phyloP scores from a whole-genome alignment of 2,329 filamentous ascomycete species.

The Phyllachora maydis region DNA sequence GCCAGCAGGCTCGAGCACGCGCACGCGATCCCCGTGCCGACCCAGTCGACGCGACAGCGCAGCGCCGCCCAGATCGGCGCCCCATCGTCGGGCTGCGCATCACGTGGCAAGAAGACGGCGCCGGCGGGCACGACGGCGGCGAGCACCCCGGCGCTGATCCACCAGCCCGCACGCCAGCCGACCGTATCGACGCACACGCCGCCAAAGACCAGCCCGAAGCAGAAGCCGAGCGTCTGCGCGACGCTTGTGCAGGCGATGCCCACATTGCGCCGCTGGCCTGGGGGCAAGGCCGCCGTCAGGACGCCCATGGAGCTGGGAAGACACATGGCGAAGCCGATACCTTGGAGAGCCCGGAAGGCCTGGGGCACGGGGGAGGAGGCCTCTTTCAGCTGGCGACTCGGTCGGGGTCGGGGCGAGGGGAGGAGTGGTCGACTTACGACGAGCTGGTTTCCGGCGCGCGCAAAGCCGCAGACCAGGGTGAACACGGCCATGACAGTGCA shows the following conservation, averaged over 20 bases:
- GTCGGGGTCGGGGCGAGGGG: too few relatives aligned
- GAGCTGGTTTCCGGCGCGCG: neutral
- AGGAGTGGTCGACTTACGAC: too few relatives aligned
- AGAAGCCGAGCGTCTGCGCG: slow-evolving; percentile 25
- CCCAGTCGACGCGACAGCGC: too few relatives aligned
- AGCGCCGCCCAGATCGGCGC: too few relatives aligned
- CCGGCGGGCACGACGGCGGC: neutral
- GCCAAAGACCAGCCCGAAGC: slow-evolving; percentile 24
- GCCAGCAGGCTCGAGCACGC: too few relatives aligned
- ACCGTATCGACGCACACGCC: slow-evolving; percentile 8
- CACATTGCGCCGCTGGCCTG: slow-evolving; percentile 15
- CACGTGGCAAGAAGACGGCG: slow-evolving; percentile 1
- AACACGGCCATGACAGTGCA: neutral
- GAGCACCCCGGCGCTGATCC: too few relatives aligned
- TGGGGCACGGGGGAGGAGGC: too few relatives aligned
- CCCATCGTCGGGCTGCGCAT: too few relatives aligned
- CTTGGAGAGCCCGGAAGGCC: slow-evolving; percentile 17
- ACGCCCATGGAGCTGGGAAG: slow-evolving; percentile 15
- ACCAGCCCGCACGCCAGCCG: neutral
- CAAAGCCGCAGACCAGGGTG: neutral
- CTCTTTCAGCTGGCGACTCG: too few relatives aligned
- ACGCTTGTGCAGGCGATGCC: slow-evolving; percentile 21
- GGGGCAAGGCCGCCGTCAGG: slow-evolving; percentile 11
- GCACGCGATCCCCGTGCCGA: too few relatives aligned
- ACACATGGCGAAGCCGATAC: slow-evolving; percentile 15